Base-by-base conservation (phyloP, 2,329 filamentous ascomycete species). In the Chrysoporthe puriensis region DNA sequence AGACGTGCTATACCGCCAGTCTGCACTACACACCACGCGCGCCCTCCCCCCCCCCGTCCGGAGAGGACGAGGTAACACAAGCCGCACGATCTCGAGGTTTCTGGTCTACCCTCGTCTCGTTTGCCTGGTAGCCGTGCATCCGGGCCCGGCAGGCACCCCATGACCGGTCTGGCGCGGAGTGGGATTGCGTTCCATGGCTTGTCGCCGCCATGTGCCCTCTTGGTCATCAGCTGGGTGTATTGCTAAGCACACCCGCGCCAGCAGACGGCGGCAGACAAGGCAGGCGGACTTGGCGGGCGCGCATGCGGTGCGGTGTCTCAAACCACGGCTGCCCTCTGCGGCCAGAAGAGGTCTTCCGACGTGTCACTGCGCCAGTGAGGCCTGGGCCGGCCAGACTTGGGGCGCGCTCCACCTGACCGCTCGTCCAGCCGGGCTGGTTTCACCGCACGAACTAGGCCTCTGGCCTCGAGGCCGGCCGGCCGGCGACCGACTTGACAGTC, bases 371-470 rank as follows among this genome's bases (percentile, higher is more conserved):
- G 26, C 26, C 26, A 26, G 26, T 2, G 26, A 26, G 36, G 14
- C 40, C 59, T 36, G 40, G 57, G 18, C n/a, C n/a, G 43, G 14
- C 4, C 32, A 18, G 7, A 4, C 18, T 40, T 26, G 26, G 26
- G 60, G n/a, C 21, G 32, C 21, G 54, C n/a, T 43, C 26, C 48
- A 63, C 48, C 61, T 42, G 61, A 63, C 61, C 61, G 36, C 48
- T 34, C 34, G 34, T 32, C 36, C 36, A 32, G 36, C 42, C 11
- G 21, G 46, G 46, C 48, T 54, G 61, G 61, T 63, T 56, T 43
- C 61, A 63, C 48, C 13, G 50, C 61, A 40, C 16, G 26, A 21
- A 26, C 46, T 32, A 48, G 26, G 44, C 32, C 8, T n/a, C n/a
- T 34, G 14, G 26, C 8, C n/a, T 9, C 4, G 8, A 32, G 26